Evolutionary conservation across 1,284 basidiomycete species (phyloP).

Genomic region (Leccinum subfulvum): DNA sequence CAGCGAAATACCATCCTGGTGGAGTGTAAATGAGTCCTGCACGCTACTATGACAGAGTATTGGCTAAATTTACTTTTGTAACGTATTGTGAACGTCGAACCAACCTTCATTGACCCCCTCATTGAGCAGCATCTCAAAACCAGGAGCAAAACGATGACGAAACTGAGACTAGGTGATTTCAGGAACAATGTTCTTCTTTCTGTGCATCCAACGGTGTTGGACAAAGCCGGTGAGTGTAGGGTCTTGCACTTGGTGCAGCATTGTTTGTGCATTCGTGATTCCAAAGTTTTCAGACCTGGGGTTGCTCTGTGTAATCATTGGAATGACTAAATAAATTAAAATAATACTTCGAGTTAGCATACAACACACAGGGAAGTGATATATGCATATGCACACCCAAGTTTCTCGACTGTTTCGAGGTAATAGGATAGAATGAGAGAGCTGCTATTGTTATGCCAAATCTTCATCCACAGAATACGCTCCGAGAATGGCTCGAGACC

Average conservation of each 20-base stretch:
- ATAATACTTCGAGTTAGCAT: neutral
- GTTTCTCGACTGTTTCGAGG: neutral
- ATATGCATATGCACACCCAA: neutral
- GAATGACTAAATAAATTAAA: slow-evolving; percentile 4
- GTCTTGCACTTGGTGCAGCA: neutral
- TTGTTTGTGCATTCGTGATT: slow-evolving; percentile 25
- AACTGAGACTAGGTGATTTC: slow-evolving; percentile 5
- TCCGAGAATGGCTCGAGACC: neutral
- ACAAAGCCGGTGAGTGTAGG: neutral
- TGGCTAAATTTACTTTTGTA: neutral
- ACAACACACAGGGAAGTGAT: neutral
- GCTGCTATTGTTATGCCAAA: slow-evolving; percentile 3
- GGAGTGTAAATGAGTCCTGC: neutral
- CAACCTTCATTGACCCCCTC: neutral
- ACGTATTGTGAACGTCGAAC: neutral
- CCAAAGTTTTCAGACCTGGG: slow-evolving; percentile 29
- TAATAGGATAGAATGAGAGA: slow-evolving; percentile 7
- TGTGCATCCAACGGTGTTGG: slow-evolving; percentile 1
- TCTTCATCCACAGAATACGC: slow-evolving; percentile 6
- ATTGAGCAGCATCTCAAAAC: neutral
- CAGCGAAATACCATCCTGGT: slow-evolving; percentile 4
- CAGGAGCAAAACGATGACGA: neutral
- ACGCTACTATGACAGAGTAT: neutral
- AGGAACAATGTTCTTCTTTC: neutral
- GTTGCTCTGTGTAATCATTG: slow-evolving; percentile 29